These are phyloP conservation scores for Colletotrichum siamense DNA, from an alignment of 2,329 filamentous ascomycete genomes.

Conservation along the genomic window DNA sequence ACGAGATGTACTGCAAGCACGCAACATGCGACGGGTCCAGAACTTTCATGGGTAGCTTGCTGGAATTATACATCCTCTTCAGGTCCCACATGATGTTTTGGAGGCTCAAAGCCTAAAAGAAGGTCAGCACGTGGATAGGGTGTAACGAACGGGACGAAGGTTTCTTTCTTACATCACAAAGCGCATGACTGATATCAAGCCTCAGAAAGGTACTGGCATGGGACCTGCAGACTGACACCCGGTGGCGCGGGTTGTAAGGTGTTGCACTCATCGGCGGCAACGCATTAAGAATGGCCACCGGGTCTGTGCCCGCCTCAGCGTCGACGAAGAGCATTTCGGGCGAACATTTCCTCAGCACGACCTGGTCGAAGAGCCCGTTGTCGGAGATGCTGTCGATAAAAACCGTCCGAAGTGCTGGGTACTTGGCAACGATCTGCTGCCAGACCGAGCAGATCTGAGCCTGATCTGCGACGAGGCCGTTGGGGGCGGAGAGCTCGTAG, in stretches of 20 bases:
- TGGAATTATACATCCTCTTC: slow-evolving; percentile 47
- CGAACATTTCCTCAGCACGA: slow-evolving; percentile 51
- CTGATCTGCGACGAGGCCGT: slow-evolving; percentile 44
- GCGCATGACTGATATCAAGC: slow-evolving; percentile 55
- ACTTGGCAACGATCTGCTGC: slow-evolving; percentile 51
- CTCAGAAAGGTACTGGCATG: slow-evolving; percentile 50
- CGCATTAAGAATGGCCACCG: slow-evolving; percentile 42
- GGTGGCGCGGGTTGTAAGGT: slow-evolving; percentile 49
- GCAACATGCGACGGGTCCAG: slow-evolving; percentile 40
- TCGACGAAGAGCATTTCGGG: slow-evolving; percentile 61
- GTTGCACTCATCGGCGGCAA: slow-evolving; percentile 45
- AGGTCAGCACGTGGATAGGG: background rate
- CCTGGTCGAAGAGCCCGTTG: slow-evolving; percentile 54
- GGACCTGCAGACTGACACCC: slow-evolving; percentile 55
- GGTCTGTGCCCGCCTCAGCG: slow-evolving; percentile 41
- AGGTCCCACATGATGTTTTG: slow-evolving; percentile 53
- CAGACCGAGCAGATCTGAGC: slow-evolving; percentile 54
- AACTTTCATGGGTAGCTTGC: slow-evolving; percentile 35
- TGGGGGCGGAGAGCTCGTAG: slow-evolving; percentile 50
- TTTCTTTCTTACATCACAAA: slow-evolving; percentile 48
- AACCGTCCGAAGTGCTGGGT: slow-evolving; percentile 53
- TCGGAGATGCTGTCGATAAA: slow-evolving; percentile 57
- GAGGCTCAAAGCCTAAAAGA: slow-evolving; percentile 38
- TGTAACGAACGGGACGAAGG: background rate
- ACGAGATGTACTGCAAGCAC: slow-evolving; percentile 43